A percentile compares a stretch with the other conserved stretches of the same genome.
Conservation (phyloP, 116 monocot genomes). For the Cymodocea nodosa region DNA sequence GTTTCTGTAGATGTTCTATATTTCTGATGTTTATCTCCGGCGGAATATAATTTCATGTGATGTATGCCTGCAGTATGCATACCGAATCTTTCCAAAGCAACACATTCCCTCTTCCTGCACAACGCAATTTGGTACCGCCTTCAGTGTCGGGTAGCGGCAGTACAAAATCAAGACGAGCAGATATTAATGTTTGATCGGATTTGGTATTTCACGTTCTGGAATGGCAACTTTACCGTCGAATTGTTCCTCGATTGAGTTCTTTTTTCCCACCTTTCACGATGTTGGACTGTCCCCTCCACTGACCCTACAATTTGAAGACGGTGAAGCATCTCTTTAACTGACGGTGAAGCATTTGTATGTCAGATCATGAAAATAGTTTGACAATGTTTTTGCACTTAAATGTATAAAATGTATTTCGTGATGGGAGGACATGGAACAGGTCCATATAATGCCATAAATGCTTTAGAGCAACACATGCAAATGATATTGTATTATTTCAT, state of each 20-base stretch:
- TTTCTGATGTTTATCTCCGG: neutral
- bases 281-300: no score
- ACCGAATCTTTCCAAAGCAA: constrained; percentile 49
- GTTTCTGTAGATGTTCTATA: neutral
- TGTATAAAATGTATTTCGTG: no score
- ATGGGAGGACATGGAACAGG: no score
- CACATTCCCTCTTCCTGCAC: constrained; percentile 55
- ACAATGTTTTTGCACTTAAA: no score
- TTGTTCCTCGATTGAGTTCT: neutral
- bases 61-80: constrained; percentile 24
- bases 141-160: constrained; percentile 19
- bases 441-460: no score
- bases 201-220: neutral
- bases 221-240: neutral
- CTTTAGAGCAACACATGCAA: no score
- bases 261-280: neutral
- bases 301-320: no score
- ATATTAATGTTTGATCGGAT: constrained; percentile 58
- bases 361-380: no score
- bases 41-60: neutral
- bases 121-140: constrained; percentile 70
- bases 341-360: no score
- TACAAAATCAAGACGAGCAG: constrained; percentile 41
- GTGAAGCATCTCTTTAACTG: no score
- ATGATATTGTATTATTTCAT: no score